Evolutionary conservation across 2,329 filamentous ascomycete genomes (phyloP), one percentile per base, ranked within the genome.

Genomic region (Hypoxylon sp.): DNA sequence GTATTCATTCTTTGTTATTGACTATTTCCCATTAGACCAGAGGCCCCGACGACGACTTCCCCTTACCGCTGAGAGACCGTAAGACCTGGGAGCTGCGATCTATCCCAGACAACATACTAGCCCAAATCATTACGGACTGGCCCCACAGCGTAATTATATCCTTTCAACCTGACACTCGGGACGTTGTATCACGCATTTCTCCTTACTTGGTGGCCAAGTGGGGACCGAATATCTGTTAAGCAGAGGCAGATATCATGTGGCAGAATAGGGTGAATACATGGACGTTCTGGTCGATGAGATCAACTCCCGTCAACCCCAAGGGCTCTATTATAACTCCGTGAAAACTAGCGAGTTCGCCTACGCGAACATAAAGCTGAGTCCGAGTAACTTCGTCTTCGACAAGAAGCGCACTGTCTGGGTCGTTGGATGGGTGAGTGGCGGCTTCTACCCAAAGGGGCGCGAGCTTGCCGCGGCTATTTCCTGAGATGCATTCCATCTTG

Each of bases 311-410:
- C 32, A 18, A 18, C 36, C 49, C 22, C 28, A 14, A 16, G 16
- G 30, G 22, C n/a, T 32, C 26, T n/a, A 18, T 40, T 22, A 48
- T 38, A 16, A 16, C 24, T 18, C 20, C 22, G 26, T 24, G 1
- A 12, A 12, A 6, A 26, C 26, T 12, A 11, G n/a, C 30, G 30
- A 33, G 11, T 48, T 58, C n/a, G 50, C 49, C 8, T 33, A 59
- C 8, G 18, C 57, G 16, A 61, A 68, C 32, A 48, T 62, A 46
- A 42, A 59, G 5, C 14, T 68, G 11, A 57, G 65, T 20, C 57
- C 57, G 9, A 59, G 53, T n/a, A 61, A 49, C 18, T 50, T 61
- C 22, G 20, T 65, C 16, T 2, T 57, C 16, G 49, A 44, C 32
- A 40, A 30, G 18, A 22, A 46, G 7, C n/a, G 30, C 38, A 6